Conservation (phyloP, 495 filamentous ascomycete species). For the Parathielavia hyrcaniae region DNA sequence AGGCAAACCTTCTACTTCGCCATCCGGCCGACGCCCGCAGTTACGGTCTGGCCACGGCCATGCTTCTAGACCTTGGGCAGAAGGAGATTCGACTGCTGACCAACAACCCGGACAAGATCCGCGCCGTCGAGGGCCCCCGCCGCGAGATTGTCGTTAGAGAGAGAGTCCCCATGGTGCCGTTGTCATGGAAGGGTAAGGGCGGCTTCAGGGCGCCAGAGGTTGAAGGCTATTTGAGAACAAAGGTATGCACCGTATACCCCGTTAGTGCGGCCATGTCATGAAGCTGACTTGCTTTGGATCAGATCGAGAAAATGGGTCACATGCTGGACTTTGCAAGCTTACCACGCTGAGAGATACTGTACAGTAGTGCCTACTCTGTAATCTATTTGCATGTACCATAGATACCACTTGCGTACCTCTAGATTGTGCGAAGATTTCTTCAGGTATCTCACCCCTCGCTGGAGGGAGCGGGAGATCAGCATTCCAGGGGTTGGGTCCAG, state of each 20-base stretch:
- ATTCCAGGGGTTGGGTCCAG: too few species aligned
- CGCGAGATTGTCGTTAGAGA: slow-evolving; percentile 83
- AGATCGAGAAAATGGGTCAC: slow-evolving; percentile 43
- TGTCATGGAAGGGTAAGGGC: slow-evolving; percentile 81
- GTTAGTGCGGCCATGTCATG: slow-evolving; percentile 12
- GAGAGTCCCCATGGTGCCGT: slow-evolving; percentile 89
- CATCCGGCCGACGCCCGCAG: slow-evolving; percentile 92
- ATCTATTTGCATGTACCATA: slow-evolving; percentile 4
- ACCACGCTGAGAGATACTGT: slow-evolving; percentile 10
- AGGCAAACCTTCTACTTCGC: slow-evolving; percentile 84
- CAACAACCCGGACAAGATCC: slow-evolving; percentile 97
- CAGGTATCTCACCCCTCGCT: background rate
- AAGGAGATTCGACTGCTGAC: slow-evolving; percentile 76
- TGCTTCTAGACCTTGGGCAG: slow-evolving; percentile 78
- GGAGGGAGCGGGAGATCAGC: background rate
- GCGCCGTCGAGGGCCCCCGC: slow-evolving; percentile 86
- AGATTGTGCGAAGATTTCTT: background rate
- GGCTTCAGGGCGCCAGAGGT: slow-evolving; percentile 84
- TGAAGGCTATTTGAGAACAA: slow-evolving; percentile 87
- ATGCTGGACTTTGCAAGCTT: slow-evolving; percentile 33
- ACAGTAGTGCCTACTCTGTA: background rate
- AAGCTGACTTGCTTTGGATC: slow-evolving; percentile 10
- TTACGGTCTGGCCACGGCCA: slow-evolving; percentile 91
- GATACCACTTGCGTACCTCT: slow-evolving; percentile 16
- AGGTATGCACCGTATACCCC: slow-evolving; percentile 51